Percentiles rank a stretch among this genome's conserved stretches.
Evolutionary conservation across 768 basidiomycete genomes (phyloP).

Genomic region (Cystobasidium ongulense): DNA sequence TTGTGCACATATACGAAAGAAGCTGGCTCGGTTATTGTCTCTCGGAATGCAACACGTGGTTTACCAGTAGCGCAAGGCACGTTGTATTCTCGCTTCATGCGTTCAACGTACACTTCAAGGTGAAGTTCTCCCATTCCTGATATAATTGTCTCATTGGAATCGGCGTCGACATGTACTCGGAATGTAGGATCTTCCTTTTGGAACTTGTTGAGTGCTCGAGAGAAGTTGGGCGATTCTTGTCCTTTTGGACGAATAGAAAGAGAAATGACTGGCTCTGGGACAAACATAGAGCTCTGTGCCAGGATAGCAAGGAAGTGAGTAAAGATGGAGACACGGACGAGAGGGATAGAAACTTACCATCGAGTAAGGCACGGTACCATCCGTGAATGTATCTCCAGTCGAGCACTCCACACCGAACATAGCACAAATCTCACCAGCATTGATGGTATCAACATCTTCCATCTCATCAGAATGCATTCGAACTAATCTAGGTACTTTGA

Average conservation of each 20-base stretch:
- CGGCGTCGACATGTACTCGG: conserved; percentile 86
- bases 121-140: conserved; percentile 99
- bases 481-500: conserved; percentile 91
- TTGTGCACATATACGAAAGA: conserved; percentile 89
- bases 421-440: conserved; percentile 97
- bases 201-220: conserved; percentile 91
- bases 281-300: conserved; percentile 86
- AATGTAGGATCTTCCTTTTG: conserved; percentile 99
- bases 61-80: conserved; percentile 88
- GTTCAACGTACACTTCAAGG: conserved; percentile 96
- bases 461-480: conserved; percentile 98
- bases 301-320: neutral
- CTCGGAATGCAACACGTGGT: conserved; percentile 91
- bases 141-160: conserved; percentile 98
- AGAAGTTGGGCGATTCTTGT: conserved; percentile 90
- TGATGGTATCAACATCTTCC: conserved; percentile 94
- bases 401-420: conserved; percentile 99
- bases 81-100: conserved; percentile 95
- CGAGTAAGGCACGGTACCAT: conserved; percentile 76
- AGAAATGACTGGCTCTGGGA: conserved; percentile 96
- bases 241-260: conserved; percentile 86
- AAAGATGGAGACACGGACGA: neutral
- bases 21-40: conserved; percentile 75
- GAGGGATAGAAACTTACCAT: conserved; percentile 59
- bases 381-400: conserved; percentile 94